Evolutionary conservation across 345 rosid species (phyloP).

Genomic region (Brassica juncea): DNA sequence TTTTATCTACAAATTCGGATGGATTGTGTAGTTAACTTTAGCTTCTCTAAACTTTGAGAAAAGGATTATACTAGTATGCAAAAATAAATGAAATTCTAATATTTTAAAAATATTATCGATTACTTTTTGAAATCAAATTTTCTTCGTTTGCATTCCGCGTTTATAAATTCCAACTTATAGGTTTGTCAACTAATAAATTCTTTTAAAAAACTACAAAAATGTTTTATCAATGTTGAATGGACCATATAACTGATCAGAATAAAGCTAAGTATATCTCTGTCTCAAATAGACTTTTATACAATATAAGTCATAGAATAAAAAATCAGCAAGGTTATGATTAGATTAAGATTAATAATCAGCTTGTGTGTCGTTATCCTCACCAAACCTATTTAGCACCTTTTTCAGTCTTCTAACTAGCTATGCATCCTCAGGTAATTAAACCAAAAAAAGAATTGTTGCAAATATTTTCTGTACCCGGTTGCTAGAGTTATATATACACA

Average conservation of each 20-base stretch:
- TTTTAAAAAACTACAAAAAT: neutral
- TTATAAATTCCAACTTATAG: neutral
- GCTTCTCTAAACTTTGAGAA: neutral
- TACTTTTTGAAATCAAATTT: neutral
- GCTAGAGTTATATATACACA: neutral
- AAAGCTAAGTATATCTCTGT: neutral
- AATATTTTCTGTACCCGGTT: neutral
- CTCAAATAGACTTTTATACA: neutral
- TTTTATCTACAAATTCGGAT: neutral
- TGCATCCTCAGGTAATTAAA: neutral
- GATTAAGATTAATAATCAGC: conserved; percentile 25
- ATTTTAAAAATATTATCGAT: neutral
- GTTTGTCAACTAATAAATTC: neutral
- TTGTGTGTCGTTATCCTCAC: conserved; percentile 29
- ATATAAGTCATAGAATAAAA: conserved; percentile 5
- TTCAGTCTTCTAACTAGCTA: conserved; percentile 3
- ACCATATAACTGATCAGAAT: neutral
- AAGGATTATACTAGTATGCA: neutral
- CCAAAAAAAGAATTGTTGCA: neutral
- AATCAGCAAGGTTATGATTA: conserved; percentile 35
- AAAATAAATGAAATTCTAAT: neutral
- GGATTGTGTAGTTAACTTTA: neutral
- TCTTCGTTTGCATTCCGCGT: neutral
- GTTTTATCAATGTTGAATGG: neutral
- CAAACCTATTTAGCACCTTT: conserved; percentile 26